These are phyloP conservation scores for Grifola frondosa DNA, from an alignment of 1,284 basidiomycete genomes.

Conservation along the genomic window DNA sequence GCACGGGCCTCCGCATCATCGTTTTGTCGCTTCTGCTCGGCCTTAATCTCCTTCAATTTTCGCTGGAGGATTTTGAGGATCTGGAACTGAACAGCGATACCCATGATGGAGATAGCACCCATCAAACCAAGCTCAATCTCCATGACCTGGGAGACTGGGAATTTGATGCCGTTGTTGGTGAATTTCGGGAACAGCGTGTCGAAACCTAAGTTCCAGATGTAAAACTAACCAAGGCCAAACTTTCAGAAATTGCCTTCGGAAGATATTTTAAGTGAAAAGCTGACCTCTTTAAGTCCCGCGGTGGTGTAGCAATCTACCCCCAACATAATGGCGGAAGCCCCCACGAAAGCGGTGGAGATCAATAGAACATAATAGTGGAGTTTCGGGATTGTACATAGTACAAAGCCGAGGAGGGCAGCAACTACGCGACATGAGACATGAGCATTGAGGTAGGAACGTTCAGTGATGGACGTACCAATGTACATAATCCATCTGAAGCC, in stretches of 20 bases:
- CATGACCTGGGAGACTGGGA: constrained; percentile 88
- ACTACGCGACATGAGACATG: constrained; percentile 25
- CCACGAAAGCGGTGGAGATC: constrained; percentile 83
- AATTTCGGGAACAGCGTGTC: constrained; percentile 76
- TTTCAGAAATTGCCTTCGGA: constrained; percentile 4
- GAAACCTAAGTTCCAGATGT: constrained; percentile 93
- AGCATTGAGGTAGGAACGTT: constrained; percentile 16
- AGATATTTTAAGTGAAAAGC: constrained; percentile 14
- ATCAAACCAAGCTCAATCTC: constrained; percentile 91
- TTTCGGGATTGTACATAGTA: constrained; percentile 48
- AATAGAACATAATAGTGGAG: constrained; percentile 81
- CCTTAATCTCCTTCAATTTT: constrained; percentile 77
- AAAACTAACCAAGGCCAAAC: constrained; percentile 59
- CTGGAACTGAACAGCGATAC: constrained; percentile 87
- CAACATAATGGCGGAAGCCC: constrained; percentile 89
- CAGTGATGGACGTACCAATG: constrained; percentile 54
- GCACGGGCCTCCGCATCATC: constrained; percentile 76
- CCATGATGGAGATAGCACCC: constrained; percentile 80
- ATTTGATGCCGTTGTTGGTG: constrained; percentile 62
- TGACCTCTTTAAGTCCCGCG: constrained; percentile 87
- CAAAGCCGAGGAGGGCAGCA: constrained; percentile 42
- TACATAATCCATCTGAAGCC: constrained; percentile 88
- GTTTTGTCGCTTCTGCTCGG: constrained; percentile 73
- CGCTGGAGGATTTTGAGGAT: constrained; percentile 77
- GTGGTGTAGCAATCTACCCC: constrained; percentile 94